Base-by-base conservation (phyloP, 2,329 filamentous ascomycete genomes). In the Aspergillus melleus region DNA sequence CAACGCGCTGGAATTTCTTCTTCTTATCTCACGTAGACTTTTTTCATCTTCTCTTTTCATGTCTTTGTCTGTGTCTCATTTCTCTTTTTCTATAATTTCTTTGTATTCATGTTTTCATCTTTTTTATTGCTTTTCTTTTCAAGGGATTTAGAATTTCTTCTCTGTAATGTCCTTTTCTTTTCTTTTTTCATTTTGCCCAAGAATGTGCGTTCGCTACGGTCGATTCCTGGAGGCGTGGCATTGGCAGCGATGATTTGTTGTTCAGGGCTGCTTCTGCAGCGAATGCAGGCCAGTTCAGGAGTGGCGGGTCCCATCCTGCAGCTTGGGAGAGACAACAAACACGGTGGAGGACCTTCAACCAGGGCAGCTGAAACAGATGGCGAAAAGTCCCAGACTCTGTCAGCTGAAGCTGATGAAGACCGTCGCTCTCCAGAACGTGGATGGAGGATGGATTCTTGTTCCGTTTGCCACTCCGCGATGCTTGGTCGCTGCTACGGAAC, bases 281-380 rank as follows among this genome's bases (percentile, higher is more conserved):
- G 6, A 58, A 57, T 63, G 64, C 60, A 61, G 68, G 55, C 69
- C 65, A 67, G 64, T 70, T 71, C 61, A 63, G 55, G 67, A 72
- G 65, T 70, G 66, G 70, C 64, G 70, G 65, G 67, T 66, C 68
- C 68, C 36, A 63, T 52, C 53, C 66, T 70, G 68, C 66, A 70
- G 67, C 70, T 68, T 67, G 61, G 61, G 60, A 67, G 62, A 62
- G 60, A 66, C 67, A 66, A 66, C 53, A 61, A 58, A 62, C 52
- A 55, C 61, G 32, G 32, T 36, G 32, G 59, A 61, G 61, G 47
- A 54, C 57, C 58, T 36, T 24, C 49, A 49, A 36, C 52, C 30
- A 55, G 54, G 52, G 44, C 62, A 63, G 62, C 62, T 64, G 61
- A 64, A 57, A 54, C 32, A 55, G 53, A 55, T 19, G 54, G 22